These are phyloP conservation scores for Aristolochia californica DNA, from an alignment of 164 flowering plant species.

Conservation along the genomic window DNA sequence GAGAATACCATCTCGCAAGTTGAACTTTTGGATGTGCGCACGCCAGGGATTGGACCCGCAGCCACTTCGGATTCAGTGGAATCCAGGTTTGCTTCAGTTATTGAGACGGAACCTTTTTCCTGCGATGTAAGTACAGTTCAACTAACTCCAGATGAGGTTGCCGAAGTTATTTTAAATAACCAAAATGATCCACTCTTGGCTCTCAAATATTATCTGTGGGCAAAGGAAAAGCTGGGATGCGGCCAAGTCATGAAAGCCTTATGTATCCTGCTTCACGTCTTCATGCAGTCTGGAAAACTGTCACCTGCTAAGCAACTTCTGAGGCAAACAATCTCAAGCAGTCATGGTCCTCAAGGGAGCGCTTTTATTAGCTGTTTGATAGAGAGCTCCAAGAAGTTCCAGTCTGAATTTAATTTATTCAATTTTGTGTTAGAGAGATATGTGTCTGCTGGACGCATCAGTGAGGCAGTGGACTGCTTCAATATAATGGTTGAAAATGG, in stretches of 20 bases:
- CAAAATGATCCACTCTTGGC: slow-evolving; percentile 30
- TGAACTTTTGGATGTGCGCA: too few species aligned
- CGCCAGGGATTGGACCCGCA: too few species aligned
- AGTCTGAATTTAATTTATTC: slow-evolving; percentile 24
- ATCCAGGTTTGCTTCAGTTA: background rate
- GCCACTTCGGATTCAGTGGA: too few species aligned
- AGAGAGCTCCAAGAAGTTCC: slow-evolving; percentile 23
- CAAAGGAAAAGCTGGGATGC: slow-evolving; percentile 24
- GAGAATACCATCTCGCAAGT: too few species aligned
- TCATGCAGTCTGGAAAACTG: slow-evolving; percentile 10
- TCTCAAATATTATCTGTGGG: slow-evolving; percentile 25
- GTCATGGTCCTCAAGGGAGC: slow-evolving; percentile 13
- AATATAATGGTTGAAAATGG: slow-evolving; percentile 22
- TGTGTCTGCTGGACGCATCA: slow-evolving; percentile 20
- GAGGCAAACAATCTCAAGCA: slow-evolving; percentile 16
- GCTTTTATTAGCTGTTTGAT: slow-evolving; percentile 28
- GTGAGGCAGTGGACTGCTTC: slow-evolving; percentile 44
- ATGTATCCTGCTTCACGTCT: slow-evolving; percentile 46
- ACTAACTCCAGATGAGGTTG: slow-evolving; percentile 16
- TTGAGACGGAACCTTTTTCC: slow-evolving; percentile 1
- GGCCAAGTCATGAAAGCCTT: slow-evolving; percentile 23
- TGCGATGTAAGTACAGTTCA: background rate
- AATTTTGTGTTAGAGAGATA: slow-evolving; percentile 38
- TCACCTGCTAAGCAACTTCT: slow-evolving; percentile 19
- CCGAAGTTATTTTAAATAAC: slow-evolving; percentile 28